Conservation (phyloP, 2,329 filamentous ascomycete species). For the Diaporthe ampelina region DNA sequence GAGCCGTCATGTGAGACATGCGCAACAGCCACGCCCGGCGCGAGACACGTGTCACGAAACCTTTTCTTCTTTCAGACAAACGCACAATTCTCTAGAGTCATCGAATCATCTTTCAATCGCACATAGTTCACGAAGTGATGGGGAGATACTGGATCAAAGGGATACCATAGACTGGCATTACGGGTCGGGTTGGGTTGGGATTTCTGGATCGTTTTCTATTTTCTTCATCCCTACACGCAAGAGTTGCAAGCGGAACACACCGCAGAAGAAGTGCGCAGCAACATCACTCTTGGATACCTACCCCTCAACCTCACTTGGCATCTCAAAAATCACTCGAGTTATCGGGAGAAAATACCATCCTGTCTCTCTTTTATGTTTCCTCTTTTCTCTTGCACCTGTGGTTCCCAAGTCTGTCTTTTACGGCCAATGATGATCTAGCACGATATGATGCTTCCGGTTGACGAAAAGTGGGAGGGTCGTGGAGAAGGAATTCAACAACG, state of each 20-base stretch:
- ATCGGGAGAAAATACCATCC: background rate
- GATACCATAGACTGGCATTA: constrained; percentile 35
- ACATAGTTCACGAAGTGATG: constrained; percentile 33
- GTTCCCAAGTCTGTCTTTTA: constrained; percentile 36
- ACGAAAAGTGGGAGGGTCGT: constrained; percentile 29
- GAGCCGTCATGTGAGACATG: constrained; percentile 40
- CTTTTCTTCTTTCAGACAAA: constrained; percentile 5
- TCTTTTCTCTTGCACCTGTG: background rate
- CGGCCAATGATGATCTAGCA: constrained; percentile 36
- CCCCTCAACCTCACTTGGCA: background rate
- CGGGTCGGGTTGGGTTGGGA: constrained; percentile 18
- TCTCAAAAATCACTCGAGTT: background rate
- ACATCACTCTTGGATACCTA: constrained; percentile 1
- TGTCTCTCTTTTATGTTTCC: background rate
- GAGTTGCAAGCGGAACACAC: constrained; percentile 18
- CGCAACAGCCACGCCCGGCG: background rate
- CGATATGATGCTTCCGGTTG: constrained; percentile 35
- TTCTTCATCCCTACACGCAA: background rate
- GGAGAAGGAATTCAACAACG: background rate
- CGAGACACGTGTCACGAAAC: constrained; percentile 10
- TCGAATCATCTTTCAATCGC: constrained; percentile 29
- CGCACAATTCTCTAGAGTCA: constrained; percentile 25
- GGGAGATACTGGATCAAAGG: constrained; percentile 17
- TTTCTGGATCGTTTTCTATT: constrained; percentile 9
- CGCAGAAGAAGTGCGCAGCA: background rate